Conservation (phyloP, 176 grass and related monocot species). For the Aegilops sharonensis region DNA sequence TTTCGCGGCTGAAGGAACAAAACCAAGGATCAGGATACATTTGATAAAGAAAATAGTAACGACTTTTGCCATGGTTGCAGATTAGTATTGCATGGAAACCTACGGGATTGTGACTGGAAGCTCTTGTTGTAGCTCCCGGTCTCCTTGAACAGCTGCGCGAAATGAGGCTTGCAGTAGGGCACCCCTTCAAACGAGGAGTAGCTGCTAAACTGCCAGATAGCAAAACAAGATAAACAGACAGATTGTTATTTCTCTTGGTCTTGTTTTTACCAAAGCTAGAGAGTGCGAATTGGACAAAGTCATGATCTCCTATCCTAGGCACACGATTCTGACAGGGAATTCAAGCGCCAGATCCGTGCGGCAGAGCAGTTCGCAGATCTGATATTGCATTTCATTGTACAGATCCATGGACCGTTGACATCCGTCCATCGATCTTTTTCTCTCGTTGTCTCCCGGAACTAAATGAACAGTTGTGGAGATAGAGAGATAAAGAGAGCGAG, state of each 20-base stretch:
- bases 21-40: neutral
- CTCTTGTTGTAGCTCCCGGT: slow-evolving; percentile 87
- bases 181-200: slow-evolving; percentile 87
- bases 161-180: slow-evolving; percentile 96
- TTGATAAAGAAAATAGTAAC: neutral
- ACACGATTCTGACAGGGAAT: neutral
- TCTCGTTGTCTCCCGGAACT: neutral
- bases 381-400: neutral
- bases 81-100: neutral
- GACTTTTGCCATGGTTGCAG: neutral
- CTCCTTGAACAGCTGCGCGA: slow-evolving; percentile 89
- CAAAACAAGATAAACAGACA: neutral
- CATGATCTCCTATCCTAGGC: neutral
- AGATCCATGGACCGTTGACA: slow-evolving; percentile 29
- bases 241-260: neutral
- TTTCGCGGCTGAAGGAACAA: slow-evolving; percentile 60
- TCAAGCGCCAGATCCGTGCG: slow-evolving; percentile 19
- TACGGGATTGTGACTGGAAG: slow-evolving; percentile 69
- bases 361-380: slow-evolving; percentile 31
- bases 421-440: neutral
- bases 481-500: too few relatives aligned
- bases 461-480: neutral
- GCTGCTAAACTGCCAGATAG: slow-evolving; percentile 55
- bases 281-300: neutral
- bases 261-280: slow-evolving; percentile 10